phyloP scores from a whole-genome alignment of 179 eudicot species.

The Sideroxylon spinosum region DNA sequence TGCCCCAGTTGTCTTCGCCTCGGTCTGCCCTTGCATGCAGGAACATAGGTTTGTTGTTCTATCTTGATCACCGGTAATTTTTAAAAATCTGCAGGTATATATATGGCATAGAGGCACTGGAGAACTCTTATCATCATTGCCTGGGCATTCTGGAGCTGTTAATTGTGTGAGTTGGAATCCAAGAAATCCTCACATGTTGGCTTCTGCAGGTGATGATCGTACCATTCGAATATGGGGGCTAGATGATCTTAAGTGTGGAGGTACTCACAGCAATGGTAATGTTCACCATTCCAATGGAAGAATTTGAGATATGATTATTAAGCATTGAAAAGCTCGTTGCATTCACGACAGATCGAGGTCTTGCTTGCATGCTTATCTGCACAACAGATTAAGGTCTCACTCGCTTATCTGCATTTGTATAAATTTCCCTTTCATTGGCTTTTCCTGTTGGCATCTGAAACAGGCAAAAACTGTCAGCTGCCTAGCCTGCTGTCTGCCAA shows the following conservation, averaged over 20 bases:
- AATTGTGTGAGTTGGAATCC: slow-evolving; percentile 69
- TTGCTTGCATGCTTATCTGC: too few relatives aligned
- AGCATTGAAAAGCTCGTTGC: slow-evolving; percentile 1
- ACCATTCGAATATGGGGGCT: slow-evolving; percentile 65
- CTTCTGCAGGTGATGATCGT: slow-evolving; percentile 65
- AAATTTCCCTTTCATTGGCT: slow-evolving; percentile 13
- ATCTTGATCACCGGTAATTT: background rate
- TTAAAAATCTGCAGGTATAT: slow-evolving; percentile 36
- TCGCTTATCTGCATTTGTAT: slow-evolving; percentile 5
- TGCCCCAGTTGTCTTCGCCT: too few relatives aligned
- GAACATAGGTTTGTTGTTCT: background rate
- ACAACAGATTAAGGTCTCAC: too few relatives aligned
- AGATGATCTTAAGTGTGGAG: slow-evolving; percentile 22
- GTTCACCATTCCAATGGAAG: slow-evolving; percentile 29
- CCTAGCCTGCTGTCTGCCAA: slow-evolving; percentile 15
- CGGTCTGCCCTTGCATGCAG: too few relatives aligned
- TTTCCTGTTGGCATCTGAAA: background rate
- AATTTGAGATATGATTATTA: slow-evolving; percentile 8
- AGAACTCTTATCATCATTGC: slow-evolving; percentile 43
- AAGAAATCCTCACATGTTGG: slow-evolving; percentile 51
- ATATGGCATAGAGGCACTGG: slow-evolving; percentile 61
- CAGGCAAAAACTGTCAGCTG: slow-evolving; percentile 14
- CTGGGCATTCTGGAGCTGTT: slow-evolving; percentile 61
- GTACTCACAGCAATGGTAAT: slow-evolving; percentile 25
- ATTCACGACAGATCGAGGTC: background rate